Conservation (phyloP, 192 early-diverging fungal genomes). For the Haplosporangium gracile region DNA sequence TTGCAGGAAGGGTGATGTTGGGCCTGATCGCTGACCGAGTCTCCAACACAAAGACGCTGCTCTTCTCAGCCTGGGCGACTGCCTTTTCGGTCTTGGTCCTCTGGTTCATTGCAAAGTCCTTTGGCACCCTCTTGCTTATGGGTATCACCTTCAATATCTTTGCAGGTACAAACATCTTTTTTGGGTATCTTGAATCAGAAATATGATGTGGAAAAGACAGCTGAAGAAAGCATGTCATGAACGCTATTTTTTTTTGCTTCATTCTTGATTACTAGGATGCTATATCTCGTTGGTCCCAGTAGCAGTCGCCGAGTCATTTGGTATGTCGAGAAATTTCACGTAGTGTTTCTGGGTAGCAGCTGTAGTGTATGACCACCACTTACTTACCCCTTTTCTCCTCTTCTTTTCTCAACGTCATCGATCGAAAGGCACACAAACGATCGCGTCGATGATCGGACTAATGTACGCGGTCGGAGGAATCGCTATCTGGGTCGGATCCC, state of each 20-base stretch:
- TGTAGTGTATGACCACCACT: not conserved
- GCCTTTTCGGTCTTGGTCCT: constrained; percentile 56
- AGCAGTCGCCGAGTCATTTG: constrained; percentile 58
- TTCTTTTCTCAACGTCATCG: not conserved
- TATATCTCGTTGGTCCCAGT: constrained; percentile 61
- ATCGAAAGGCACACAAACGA: constrained; percentile 39
- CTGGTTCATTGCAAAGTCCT: constrained; percentile 64
- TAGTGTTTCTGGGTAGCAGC: not conserved
- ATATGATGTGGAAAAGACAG: too few species aligned
- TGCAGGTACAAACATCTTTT: constrained; percentile 21
- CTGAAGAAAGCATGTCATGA: too few species aligned
- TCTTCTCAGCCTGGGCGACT: constrained; percentile 40
- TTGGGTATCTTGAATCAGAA: too few species aligned
- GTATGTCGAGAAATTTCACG: constrained; percentile 13
- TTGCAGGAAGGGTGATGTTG: constrained; percentile 44
- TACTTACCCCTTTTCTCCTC: not conserved
- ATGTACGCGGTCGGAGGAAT: constrained; percentile 58
- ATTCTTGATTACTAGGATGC: constrained; percentile 30
- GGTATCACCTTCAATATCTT: constrained; percentile 58
- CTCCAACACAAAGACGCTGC: constrained; percentile 54
- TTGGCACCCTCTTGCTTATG: constrained; percentile 57
- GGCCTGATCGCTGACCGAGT: constrained; percentile 57
- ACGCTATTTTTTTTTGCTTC: not conserved
- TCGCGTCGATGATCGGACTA: constrained; percentile 57
- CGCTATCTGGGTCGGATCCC: constrained; percentile 58